Evolutionary conservation across 2,329 filamentous ascomycete genomes (phyloP).

Genomic region (Ophiostoma sp.): DNA sequence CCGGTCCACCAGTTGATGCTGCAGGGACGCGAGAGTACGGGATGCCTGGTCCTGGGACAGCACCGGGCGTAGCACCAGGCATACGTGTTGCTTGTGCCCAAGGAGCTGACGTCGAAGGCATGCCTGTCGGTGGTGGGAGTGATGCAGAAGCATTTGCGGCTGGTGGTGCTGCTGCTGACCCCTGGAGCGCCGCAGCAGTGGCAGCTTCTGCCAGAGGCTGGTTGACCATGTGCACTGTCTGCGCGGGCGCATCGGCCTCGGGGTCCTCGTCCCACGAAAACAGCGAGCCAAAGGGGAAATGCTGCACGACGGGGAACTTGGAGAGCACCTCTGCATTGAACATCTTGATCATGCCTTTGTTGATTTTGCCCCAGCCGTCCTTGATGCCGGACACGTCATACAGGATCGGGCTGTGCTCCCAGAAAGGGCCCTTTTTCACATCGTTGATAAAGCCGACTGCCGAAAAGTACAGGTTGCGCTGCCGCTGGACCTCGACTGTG

Average conservation of each 20-base stretch:
- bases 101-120: conserved; percentile 28
- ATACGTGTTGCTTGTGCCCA: conserved; percentile 31
- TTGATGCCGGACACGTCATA: conserved; percentile 90
- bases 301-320: conserved; percentile 98
- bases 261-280: conserved; percentile 71
- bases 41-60: conserved; percentile 31
- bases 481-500: conserved; percentile 61
- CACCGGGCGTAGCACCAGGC: conserved; percentile 24
- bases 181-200: neutral
- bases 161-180: neutral
- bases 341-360: conserved; percentile 99
- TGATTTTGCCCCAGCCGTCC: conserved; percentile 97
- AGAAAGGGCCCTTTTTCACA: conserved; percentile 93
- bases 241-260: conserved; percentile 45
- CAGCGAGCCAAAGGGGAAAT: conserved; percentile 79
- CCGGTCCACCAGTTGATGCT: neutral
- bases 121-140: neutral
- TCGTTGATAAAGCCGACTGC: conserved; percentile 96
- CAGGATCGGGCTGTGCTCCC: conserved; percentile 91
- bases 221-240: conserved; percentile 54
- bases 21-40: conserved; percentile 37
- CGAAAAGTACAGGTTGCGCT: conserved; percentile 82
- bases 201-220: conserved; percentile 39
- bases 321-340: conserved; percentile 93
- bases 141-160: neutral